phyloP scores from a whole-genome alignment of 192 early-diverging fungal species.

The Backusella circina region DNA sequence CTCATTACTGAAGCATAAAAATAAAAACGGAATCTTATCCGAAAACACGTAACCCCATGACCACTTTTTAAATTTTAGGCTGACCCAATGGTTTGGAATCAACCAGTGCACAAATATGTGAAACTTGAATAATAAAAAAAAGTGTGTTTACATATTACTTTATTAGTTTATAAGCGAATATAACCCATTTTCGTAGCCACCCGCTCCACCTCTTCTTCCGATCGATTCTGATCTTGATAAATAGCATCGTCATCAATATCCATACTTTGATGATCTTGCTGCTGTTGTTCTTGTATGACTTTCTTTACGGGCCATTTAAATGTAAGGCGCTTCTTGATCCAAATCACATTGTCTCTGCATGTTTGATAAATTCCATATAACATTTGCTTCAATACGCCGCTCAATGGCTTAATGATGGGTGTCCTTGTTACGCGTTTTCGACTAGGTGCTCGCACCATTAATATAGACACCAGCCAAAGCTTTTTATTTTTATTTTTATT shows the following conservation, averaged over 20 bases:
- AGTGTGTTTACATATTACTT: not conserved
- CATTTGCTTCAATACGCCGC: not conserved
- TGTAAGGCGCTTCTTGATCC: not conserved
- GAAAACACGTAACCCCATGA: not conserved
- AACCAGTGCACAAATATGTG: not conserved
- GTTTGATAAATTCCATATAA: not conserved
- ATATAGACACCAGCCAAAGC: not conserved
- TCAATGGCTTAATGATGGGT: not conserved
- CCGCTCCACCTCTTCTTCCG: not conserved
- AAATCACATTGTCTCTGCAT: not conserved
- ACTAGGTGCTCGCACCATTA: not conserved
- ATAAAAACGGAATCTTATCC: not conserved
- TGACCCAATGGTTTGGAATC: too few species aligned
- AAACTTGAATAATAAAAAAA: not conserved
- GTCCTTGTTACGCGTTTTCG: not conserved
- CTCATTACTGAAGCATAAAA: not conserved
- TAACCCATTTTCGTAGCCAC: not conserved
- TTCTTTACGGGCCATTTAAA: not conserved
- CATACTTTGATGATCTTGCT: not conserved
- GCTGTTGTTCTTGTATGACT: not conserved
- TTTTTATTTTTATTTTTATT: not conserved
- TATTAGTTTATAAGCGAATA: not conserved
- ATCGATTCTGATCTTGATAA: not conserved
- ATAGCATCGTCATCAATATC: not conserved
- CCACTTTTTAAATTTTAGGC: not conserved